A percentile compares a stretch with the other conserved stretches of the same genome.
Evolutionary conservation across 192 early-diverging fungal species (phyloP).

Genomic region (Rhizophagus clarus): DNA sequence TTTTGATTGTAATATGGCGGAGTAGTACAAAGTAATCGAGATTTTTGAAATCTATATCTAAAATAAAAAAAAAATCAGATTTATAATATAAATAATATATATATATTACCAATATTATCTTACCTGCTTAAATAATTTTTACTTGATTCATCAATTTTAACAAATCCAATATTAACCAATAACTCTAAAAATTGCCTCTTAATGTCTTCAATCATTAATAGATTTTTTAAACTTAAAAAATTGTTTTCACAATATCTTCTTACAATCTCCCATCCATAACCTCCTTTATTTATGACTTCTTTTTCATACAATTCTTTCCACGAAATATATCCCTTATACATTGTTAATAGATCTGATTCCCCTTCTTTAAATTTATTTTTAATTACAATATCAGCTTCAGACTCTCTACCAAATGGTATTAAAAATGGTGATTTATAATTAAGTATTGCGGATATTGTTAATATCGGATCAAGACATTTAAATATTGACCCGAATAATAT

Average conservation of each 20-base stretch:
- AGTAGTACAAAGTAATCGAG: conserved; percentile 42
- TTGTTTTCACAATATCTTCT: conserved; percentile 49
- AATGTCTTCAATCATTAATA: conserved; percentile 60
- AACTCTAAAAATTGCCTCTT: conserved; percentile 57
- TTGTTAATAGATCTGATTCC: conserved; percentile 54
- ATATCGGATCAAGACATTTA: conserved; percentile 71
- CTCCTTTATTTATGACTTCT: conserved; percentile 32
- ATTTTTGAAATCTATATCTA: conserved; percentile 34
- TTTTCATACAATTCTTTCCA: conserved; percentile 47
- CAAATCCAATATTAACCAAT: conserved; percentile 54
- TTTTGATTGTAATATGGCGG: conserved; percentile 46
- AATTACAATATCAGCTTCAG: conserved; percentile 47
- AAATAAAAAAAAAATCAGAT: conserved; percentile 3
- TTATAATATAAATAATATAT: not conserved
- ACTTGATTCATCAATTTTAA: conserved; percentile 34
- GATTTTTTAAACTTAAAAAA: conserved; percentile 53
- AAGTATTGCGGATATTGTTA: conserved; percentile 73
- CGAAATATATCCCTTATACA: conserved; percentile 53
- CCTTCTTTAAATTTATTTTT: conserved; percentile 43
- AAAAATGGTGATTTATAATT: conserved; percentile 59
- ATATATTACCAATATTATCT: not conserved
- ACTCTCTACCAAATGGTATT: conserved; percentile 56
- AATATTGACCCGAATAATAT: conserved; percentile 79
- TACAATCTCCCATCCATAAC: not conserved
- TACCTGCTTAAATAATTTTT: conserved; percentile 35